Conservation (phyloP, 2,329 filamentous ascomycete species). For the Sporothrix curviconia region DNA sequence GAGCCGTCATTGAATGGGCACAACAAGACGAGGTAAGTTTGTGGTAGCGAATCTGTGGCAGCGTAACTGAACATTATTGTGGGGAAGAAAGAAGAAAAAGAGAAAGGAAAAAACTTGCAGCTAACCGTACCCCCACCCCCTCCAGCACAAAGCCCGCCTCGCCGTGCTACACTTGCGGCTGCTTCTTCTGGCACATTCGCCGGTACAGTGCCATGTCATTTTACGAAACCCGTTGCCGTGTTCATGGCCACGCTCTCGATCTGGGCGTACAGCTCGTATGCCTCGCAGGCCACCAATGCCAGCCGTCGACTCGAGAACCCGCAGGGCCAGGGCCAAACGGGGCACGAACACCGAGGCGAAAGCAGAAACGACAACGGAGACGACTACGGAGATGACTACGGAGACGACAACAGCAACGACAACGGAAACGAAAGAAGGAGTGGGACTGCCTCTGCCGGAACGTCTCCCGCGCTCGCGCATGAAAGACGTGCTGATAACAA, state of each 20-base stretch:
- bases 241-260: neutral
- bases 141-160: neutral
- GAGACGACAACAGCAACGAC: neutral
- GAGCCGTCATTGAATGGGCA: neutral
- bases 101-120: too few relatives aligned
- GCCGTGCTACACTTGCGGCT: neutral
- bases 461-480: too few relatives aligned
- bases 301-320: neutral
- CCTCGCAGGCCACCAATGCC: neutral
- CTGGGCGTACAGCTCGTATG: conserved; percentile 2
- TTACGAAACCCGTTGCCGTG: neutral
- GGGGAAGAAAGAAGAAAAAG: too few relatives aligned
- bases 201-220: neutral
- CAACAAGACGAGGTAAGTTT: neutral
- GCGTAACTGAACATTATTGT: too few relatives aligned
- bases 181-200: neutral
- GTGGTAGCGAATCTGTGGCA: too few relatives aligned
- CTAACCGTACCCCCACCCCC: too few relatives aligned
- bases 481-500: neutral
- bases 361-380: too few relatives aligned
- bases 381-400: neutral
- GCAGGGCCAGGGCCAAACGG: too few relatives aligned
- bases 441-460: too few relatives aligned
- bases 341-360: too few relatives aligned
- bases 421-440: too few relatives aligned